Percentiles rank a stretch among this genome's conserved stretches.
Conservation (phyloP, 2,329 filamentous ascomycete genomes). For the Trichoderma koningii region DNA sequence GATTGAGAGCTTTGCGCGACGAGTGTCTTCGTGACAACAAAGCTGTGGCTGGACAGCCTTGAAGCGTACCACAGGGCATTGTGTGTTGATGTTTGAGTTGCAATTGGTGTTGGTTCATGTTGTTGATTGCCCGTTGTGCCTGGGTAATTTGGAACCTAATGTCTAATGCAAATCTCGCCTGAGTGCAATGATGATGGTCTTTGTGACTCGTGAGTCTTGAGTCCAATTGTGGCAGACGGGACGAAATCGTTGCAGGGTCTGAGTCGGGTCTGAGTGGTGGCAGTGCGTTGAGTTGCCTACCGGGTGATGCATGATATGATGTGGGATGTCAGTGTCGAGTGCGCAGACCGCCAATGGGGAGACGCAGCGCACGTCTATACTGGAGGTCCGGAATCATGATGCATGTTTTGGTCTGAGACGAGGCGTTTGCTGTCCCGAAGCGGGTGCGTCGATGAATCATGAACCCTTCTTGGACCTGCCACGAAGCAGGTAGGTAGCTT, state of each 20-base stretch:
- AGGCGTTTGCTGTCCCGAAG: neutral
- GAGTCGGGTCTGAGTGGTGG: neutral
- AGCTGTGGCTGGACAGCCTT: neutral
- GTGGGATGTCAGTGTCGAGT: neutral
- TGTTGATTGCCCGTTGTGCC: neutral
- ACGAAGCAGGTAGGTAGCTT: neutral
- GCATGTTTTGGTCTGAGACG: slow-evolving; percentile 8
- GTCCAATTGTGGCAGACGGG: neutral
- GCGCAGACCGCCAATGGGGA: slow-evolving; percentile 8
- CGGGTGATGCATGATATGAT: slow-evolving; percentile 13
- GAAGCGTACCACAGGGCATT: no score
- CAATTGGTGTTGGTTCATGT: neutral
- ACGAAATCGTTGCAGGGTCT: neutral
- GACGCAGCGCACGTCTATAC: neutral
- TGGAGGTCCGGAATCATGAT: slow-evolving; percentile 5
- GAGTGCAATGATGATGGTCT: neutral
- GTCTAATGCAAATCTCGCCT: neutral
- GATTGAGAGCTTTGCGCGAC: slow-evolving; percentile 33
- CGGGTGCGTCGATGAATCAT: neutral
- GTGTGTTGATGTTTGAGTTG: no score
- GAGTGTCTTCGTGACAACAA: neutral
- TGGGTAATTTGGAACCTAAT: neutral
- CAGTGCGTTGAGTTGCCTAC: slow-evolving; percentile 1
- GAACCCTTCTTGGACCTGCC: neutral
- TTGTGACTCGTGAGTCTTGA: neutral